A percentile compares a stretch with the other conserved stretches of the same genome.
Conservation (phyloP, 2,329 filamentous ascomycete species). For the Diaporthe amygdali region DNA sequence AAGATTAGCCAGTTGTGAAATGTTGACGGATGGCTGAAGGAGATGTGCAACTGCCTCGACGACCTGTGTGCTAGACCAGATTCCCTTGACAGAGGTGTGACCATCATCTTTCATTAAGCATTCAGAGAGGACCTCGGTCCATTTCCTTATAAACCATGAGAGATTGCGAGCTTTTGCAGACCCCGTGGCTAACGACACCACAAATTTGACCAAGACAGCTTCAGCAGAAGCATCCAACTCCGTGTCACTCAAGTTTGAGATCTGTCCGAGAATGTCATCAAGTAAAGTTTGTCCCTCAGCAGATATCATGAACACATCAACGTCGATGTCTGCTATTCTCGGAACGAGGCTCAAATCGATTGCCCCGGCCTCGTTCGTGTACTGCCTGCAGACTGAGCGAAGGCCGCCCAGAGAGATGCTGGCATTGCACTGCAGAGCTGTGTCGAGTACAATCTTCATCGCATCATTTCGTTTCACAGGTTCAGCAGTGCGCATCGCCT, state of each 20-base stretch:
- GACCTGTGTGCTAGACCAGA: slow-evolving; percentile 36
- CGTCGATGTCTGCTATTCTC: slow-evolving; percentile 48
- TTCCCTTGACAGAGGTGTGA: slow-evolving; percentile 14
- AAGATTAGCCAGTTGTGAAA: slow-evolving; percentile 48
- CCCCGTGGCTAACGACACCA: slow-evolving; percentile 49
- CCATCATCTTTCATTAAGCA: slow-evolving; percentile 32
- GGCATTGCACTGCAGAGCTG: slow-evolving; percentile 36
- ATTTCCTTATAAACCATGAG: slow-evolving; percentile 50
- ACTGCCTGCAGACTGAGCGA: slow-evolving; percentile 46
- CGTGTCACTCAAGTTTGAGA: slow-evolving; percentile 28
- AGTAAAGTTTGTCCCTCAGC: slow-evolving; percentile 46
- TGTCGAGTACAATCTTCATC: slow-evolving; percentile 37
- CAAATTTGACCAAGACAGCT: slow-evolving; percentile 36
- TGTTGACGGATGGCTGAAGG: slow-evolving; percentile 50
- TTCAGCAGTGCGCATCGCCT: slow-evolving; percentile 31
- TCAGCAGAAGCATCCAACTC: slow-evolving; percentile 23
- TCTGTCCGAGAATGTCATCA: slow-evolving; percentile 43
- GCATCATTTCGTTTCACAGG: slow-evolving; percentile 29
- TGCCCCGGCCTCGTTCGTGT: slow-evolving; percentile 40
- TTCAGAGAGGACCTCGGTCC: slow-evolving; percentile 49
- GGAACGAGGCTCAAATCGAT: slow-evolving; percentile 51
- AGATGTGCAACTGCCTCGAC: slow-evolving; percentile 30
- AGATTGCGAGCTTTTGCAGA: slow-evolving; percentile 51
- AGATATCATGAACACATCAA: slow-evolving; percentile 49
- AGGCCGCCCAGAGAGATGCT: slow-evolving; percentile 46